Percentiles rank a stretch among this genome's conserved stretches.
These are phyloP conservation scores for Iodosphaeria phyllophila DNA, from an alignment of 2,329 filamentous ascomycete genomes.

Conservation along the genomic window DNA sequence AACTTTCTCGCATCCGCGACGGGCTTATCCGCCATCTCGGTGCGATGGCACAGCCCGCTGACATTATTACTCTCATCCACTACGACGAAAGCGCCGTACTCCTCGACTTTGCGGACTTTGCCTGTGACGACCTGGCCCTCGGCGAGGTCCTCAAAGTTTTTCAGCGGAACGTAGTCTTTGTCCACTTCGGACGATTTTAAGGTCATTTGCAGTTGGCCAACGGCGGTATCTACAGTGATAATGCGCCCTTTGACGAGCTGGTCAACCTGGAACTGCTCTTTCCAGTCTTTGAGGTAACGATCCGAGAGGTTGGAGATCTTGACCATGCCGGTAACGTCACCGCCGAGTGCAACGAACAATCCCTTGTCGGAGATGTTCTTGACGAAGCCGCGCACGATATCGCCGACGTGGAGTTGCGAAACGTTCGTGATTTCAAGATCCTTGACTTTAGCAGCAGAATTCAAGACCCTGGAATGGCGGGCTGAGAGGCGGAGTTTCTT, in stretches of 20 bases:
- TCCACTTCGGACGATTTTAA: conserved; percentile 75
- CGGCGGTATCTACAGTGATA: conserved; percentile 46
- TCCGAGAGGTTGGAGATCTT: conserved; percentile 82
- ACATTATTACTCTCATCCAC: conserved; percentile 76
- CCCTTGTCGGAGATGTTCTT: conserved; percentile 82
- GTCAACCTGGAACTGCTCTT: conserved; percentile 68
- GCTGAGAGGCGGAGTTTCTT: conserved; percentile 70
- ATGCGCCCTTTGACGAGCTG: conserved; percentile 84
- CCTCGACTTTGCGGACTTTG: conserved; percentile 81
- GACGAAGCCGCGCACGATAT: conserved; percentile 78
- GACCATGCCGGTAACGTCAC: conserved; percentile 64
- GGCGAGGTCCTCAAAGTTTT: conserved; percentile 61
- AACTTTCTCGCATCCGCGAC: conserved; percentile 76
- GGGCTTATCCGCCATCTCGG: conserved; percentile 70
- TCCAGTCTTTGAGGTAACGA: conserved; percentile 87
- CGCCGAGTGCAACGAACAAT: conserved; percentile 69
- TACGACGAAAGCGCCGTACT: conserved; percentile 88
- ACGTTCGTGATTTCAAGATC: conserved; percentile 61
- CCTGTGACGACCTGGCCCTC: conserved; percentile 71
- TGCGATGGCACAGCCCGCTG: conserved; percentile 82
- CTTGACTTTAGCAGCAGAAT: conserved; percentile 61
- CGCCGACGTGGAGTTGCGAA: conserved; percentile 55
- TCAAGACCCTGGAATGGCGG: conserved; percentile 74
- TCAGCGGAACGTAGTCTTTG: conserved; percentile 53
- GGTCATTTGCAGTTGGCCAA: conserved; percentile 65